phyloP scores from a whole-genome alignment of 164 flowering plant species.

The Vitis rupestris region DNA sequence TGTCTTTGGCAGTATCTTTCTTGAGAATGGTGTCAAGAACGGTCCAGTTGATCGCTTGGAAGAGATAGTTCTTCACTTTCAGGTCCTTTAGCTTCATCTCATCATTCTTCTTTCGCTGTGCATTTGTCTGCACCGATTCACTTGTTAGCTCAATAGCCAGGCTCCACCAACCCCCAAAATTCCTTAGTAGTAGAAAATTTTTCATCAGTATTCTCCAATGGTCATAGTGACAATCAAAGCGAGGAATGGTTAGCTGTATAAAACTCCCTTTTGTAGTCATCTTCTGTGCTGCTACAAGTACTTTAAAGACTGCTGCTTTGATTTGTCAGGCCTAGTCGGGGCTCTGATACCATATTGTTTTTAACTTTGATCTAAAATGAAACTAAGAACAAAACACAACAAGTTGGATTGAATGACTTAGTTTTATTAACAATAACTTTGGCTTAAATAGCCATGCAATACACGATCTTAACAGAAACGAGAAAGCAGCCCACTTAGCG shows the following conservation, averaged over 20 bases:
- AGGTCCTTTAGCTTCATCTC: background rate
- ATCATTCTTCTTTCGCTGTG: slow-evolving; percentile 6
- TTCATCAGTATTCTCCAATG: background rate
- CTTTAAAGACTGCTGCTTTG: no score
- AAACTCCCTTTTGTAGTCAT: no score
- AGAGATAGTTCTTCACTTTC: slow-evolving; percentile 15
- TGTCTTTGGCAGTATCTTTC: slow-evolving; percentile 13
- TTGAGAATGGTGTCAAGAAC: slow-evolving; percentile 9
- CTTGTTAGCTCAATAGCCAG: background rate
- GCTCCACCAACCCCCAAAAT: slow-evolving; percentile 1
- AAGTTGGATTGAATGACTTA: no score
- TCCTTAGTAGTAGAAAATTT: slow-evolving; percentile 1
- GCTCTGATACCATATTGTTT: no score
- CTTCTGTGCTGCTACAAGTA: no score
- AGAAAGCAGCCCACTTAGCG: no score
- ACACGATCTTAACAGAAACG: background rate
- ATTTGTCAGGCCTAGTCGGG: no score
- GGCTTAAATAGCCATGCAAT: no score
- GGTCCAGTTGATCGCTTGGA: background rate
- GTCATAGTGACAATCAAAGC: slow-evolving; percentile 3
- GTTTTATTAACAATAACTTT: no score
- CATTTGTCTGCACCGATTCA: slow-evolving; percentile 10
- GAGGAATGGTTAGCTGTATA: no score
- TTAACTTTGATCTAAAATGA: no score
- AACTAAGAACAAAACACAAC: no score